Evolutionary conservation across 1,284 basidiomycete species (phyloP).

Genomic region (Heterobasidion annosum): DNA sequence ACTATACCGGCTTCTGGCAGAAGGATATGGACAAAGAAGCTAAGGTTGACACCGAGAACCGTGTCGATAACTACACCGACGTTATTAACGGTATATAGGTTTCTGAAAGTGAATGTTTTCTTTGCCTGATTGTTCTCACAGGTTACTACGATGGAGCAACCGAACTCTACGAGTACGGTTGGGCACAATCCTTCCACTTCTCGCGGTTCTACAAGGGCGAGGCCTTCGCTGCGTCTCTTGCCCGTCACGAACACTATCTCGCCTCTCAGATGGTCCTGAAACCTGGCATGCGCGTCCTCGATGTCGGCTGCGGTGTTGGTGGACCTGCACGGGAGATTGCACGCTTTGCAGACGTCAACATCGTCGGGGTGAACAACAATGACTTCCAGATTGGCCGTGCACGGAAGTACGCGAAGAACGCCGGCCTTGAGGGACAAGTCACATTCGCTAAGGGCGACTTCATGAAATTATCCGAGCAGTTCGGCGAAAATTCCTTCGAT

Average conservation of each 20-base stretch:
- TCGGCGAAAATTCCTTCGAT: conserved; percentile 92
- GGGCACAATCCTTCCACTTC: conserved; percentile 96
- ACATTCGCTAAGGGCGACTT: conserved; percentile 90
- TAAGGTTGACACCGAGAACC: conserved; percentile 61
- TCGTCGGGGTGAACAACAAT: conserved; percentile 96
- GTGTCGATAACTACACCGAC: conserved; percentile 83
- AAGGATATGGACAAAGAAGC: conserved; percentile 74
- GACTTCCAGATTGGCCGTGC: conserved; percentile 91
- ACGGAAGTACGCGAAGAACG: conserved; percentile 74
- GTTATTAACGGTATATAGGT: conserved; percentile 81
- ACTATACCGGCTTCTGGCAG: conserved; percentile 95
- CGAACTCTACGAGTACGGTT: conserved; percentile 95
- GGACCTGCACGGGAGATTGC: conserved; percentile 96
- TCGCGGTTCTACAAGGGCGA: conserved; percentile 98
- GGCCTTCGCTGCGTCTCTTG: conserved; percentile 75
- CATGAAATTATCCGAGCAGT: conserved; percentile 90
- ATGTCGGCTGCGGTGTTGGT: conserved; percentile 97
- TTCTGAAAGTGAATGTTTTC: neutral
- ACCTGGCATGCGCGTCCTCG: conserved; percentile 92
- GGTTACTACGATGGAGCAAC: conserved; percentile 98
- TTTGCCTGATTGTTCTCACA: conserved; percentile 18
- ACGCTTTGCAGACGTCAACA: conserved; percentile 79
- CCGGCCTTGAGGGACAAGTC: conserved; percentile 73
- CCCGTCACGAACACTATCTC: conserved; percentile 98
- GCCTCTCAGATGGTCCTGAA: conserved; percentile 75